phyloP scores from a whole-genome alignment of 805 yeast species.

The Clavispora carvajalis region DNA sequence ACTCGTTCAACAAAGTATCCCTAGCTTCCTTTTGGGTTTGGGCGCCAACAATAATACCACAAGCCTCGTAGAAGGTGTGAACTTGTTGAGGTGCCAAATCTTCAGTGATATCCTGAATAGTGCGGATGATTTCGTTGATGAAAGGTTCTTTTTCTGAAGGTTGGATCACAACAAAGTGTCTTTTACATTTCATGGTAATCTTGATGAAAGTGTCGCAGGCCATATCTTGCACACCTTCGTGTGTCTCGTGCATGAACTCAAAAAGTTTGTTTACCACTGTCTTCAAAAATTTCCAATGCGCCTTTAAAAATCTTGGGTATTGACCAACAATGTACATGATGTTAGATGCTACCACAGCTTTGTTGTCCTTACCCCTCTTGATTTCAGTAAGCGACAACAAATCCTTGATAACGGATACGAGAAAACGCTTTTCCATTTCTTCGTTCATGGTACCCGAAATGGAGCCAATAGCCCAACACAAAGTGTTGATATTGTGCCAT shows the following conservation, averaged over 20 bases:
- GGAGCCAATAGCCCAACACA: constrained; percentile 99
- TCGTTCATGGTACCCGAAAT: constrained; percentile 98
- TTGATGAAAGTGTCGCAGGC: constrained; percentile 98
- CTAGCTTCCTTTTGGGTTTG: constrained; percentile 67
- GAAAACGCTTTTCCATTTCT: constrained; percentile 90
- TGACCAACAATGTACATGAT: constrained; percentile 99
- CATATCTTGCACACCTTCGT: constrained; percentile 99
- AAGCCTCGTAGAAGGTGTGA: constrained; percentile 95
- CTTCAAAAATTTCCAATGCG: constrained; percentile 96
- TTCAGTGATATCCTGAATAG: constrained; percentile 79
- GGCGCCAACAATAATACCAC: constrained; percentile 89
- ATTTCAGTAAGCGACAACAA: constrained; percentile 86
- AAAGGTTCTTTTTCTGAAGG: constrained; percentile 84
- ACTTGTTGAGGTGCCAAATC: constrained; percentile 97
- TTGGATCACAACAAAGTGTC: constrained; percentile 88
- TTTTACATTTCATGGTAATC: constrained; percentile 90
- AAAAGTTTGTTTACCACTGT: constrained; percentile 93
- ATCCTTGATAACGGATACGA: constrained; percentile 91
- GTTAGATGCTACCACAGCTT: constrained; percentile 99
- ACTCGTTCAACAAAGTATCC: constrained; percentile 64
- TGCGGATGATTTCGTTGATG: constrained; percentile 80
- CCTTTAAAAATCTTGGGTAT: constrained; percentile 93
- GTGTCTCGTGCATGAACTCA: constrained; percentile 99
- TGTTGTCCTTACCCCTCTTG: constrained; percentile 96
- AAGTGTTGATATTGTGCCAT: constrained; percentile 94